Percentiles rank a stretch among this genome's conserved stretches.
Evolutionary conservation across 257 asterid species (phyloP).

Genomic region (Lithospermum erythrorhizon): DNA sequence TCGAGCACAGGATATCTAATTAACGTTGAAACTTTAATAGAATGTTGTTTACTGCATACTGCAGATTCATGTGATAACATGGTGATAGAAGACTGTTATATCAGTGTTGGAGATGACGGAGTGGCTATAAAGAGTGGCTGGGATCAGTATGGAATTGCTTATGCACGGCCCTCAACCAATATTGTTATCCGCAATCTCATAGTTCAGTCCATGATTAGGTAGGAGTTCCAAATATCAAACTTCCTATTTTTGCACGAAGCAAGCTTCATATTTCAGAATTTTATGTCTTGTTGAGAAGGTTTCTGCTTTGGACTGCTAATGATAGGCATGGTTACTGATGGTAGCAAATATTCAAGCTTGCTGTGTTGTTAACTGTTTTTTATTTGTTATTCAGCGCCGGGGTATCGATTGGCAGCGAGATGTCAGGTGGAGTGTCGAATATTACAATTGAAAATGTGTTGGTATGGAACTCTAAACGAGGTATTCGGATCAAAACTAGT

Average conservation of each 20-base stretch:
- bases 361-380: neutral
- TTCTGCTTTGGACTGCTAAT: neutral
- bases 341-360: neutral
- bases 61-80: constrained; percentile 78
- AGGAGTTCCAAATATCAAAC: constrained; percentile 3
- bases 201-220: constrained; percentile 87
- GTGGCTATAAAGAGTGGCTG: constrained; percentile 96
- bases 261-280: neutral
- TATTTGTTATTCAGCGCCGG: constrained; percentile 53
- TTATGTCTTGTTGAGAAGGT: neutral
- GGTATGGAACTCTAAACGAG: constrained; percentile 85
- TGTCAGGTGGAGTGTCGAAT: constrained; percentile 90
- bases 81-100: constrained; percentile 74
- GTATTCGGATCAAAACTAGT: constrained; percentile 76
- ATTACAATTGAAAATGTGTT: constrained; percentile 59
- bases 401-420: constrained; percentile 88
- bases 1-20: neutral
- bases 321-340: neutral
- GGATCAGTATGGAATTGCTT: constrained; percentile 98
- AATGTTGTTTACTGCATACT: constrained; percentile 13
- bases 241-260: neutral
- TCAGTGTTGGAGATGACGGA: constrained; percentile 87
- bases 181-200: constrained; percentile 64
- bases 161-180: constrained; percentile 68
- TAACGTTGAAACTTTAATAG: neutral